Evolutionary conservation across 2,329 filamentous ascomycete genomes (phyloP).

Genomic region (Colletotrichum euphorbiae): DNA sequence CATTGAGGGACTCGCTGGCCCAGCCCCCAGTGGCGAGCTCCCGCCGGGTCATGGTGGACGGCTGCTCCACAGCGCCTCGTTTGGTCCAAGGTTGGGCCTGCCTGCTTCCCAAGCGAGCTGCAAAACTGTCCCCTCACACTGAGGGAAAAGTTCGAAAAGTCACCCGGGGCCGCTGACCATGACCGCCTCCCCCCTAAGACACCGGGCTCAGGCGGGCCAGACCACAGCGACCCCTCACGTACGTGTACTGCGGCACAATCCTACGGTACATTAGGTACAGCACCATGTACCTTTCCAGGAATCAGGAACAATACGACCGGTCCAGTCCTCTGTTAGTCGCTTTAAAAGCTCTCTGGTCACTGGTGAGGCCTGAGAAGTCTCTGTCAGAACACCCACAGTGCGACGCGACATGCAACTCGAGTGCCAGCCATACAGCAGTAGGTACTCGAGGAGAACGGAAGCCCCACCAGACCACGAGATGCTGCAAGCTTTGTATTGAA

Average conservation of each 20-base stretch:
- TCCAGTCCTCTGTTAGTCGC: constrained; percentile 8
- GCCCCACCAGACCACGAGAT: constrained; percentile 38
- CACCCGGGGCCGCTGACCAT: constrained; percentile 40
- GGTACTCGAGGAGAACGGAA: not conserved
- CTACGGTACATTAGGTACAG: constrained; percentile 35
- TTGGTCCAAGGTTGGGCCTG: constrained; percentile 36
- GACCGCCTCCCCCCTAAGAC: constrained; percentile 28
- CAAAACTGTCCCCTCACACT: constrained; percentile 40
- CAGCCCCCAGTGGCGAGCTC: constrained; percentile 23
- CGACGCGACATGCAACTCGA: constrained; percentile 11
- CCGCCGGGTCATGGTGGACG: constrained; percentile 23
- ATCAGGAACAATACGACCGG: constrained; percentile 27
- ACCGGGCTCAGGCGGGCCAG: constrained; percentile 35
- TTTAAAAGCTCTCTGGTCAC: not conserved
- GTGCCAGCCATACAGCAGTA: not conserved
- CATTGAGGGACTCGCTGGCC: constrained; percentile 7
- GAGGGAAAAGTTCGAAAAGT: constrained; percentile 41
- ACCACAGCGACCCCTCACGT: constrained; percentile 14
- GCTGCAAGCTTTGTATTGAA: constrained; percentile 37
- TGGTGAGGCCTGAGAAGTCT: constrained; percentile 8
- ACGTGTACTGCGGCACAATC: constrained; percentile 1
- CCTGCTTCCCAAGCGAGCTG: constrained; percentile 36
- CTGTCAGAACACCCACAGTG: constrained; percentile 23
- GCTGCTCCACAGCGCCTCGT: constrained; percentile 26
- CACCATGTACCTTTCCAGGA: constrained; percentile 34